Base-by-base conservation (phyloP, 441 rosid genomes). In the Melastoma candidum region DNA sequence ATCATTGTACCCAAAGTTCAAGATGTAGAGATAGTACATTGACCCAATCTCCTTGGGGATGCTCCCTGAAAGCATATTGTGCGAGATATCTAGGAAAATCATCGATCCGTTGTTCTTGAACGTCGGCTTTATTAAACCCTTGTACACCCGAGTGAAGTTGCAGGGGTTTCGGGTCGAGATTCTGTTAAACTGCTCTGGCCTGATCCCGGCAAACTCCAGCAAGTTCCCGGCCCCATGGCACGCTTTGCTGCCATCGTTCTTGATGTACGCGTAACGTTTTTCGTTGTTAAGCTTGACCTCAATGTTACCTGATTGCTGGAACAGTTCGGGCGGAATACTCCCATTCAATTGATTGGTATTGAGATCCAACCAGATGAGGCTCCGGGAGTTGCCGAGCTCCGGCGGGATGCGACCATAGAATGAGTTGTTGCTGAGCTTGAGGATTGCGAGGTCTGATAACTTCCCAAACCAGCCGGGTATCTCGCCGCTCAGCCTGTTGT, bases 81-180 rank as follows among this genome's bases (percentile, higher is more conserved):
- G 65, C 0, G 96, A 92, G 63, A 92, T 74, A 69, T 92, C 98
- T 3, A 92, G 80, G 63, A 92, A 87, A 57, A 92, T 80, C 89
- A 92, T 83, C 1, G 98, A 85, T 12, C 98, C 98, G 7, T 92
- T 92, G 53, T 87, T 66, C 45, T 92, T 70, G 71, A 92, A 92
- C 1, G 84, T 87, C 0, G 90, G 94, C 60, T 82, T 76, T 0
- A 84, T 87, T 27, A 58, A 79, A 11, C 96, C 87, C 13, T 48
- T 47, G 46, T 47, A 61, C 22, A 61, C 65, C 39, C 65, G 32
- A 26, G 65, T 43, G 17, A 61, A 61, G 44, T 61, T 61, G 57
- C 65, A 61, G 22, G 65, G 65, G 44, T 54, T 61, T 26, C 65
- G 61, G 12, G 76, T 58, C 9, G 96, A 77, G 67, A 92, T 67